A percentile compares a stretch with the other conserved stretches of the same genome.
Evolutionary conservation across 805 yeast genomes (phyloP).

Genomic region (Candida tibetensis): DNA sequence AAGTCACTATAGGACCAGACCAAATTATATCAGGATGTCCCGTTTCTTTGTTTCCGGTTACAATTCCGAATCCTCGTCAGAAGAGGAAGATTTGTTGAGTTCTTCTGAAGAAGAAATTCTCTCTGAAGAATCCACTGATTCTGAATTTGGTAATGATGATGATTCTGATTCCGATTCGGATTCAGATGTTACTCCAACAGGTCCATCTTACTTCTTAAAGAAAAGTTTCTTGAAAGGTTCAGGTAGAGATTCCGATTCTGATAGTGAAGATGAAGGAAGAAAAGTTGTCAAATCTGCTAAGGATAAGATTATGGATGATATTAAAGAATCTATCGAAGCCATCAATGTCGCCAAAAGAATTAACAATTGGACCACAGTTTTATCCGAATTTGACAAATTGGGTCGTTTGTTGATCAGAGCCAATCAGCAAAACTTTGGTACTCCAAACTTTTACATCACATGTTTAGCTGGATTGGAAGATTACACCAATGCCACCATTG

Average conservation of each 20-base stretch:
- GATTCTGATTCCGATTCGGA: constrained; percentile 21
- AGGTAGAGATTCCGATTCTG: constrained; percentile 40
- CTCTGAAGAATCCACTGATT: constrained; percentile 43
- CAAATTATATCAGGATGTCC: constrained; percentile 56
- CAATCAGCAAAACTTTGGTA: constrained; percentile 69
- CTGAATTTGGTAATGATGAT: constrained; percentile 50
- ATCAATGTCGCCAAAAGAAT: constrained; percentile 67
- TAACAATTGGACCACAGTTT: constrained; percentile 76
- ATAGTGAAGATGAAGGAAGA: constrained; percentile 65
- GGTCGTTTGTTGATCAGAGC: constrained; percentile 64
- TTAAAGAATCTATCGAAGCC: constrained; percentile 61
- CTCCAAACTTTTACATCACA: constrained; percentile 70
- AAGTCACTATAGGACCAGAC: not conserved
- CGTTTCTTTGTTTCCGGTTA: constrained; percentile 79
- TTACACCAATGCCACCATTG: constrained; percentile 50
- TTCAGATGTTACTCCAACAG: constrained; percentile 41
- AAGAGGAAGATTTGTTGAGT: constrained; percentile 49
- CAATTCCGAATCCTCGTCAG: constrained; percentile 54
- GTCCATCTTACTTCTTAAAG: constrained; percentile 57
- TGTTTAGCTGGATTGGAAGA: constrained; percentile 72
- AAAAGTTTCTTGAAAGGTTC: constrained; percentile 45
- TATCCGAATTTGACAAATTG: constrained; percentile 75
- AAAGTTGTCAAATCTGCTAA: constrained; percentile 90
- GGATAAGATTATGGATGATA: constrained; percentile 88
- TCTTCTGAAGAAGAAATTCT: constrained; percentile 62